A percentile compares a stretch with the other conserved stretches of the same genome.
These are phyloP conservation scores for Ilyonectria sp. DNA, from an alignment of 2,329 filamentous ascomycete genomes.

Conservation along the genomic window DNA sequence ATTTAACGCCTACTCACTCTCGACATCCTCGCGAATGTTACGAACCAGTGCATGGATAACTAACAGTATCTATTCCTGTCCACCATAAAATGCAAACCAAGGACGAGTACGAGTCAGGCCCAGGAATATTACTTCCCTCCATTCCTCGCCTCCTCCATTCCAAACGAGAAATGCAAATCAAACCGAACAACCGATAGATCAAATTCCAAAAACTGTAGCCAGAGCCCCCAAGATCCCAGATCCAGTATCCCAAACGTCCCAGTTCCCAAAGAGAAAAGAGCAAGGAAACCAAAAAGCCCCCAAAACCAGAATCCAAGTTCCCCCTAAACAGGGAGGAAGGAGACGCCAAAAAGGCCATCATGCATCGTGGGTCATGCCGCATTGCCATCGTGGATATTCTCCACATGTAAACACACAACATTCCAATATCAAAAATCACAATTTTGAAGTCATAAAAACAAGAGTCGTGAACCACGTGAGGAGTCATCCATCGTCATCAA, in stretches of 20 bases:
- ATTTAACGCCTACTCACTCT: no score
- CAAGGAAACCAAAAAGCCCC: neutral
- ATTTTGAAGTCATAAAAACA: constrained; percentile 34
- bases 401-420: constrained; percentile 38
- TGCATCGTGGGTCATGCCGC: constrained; percentile 41
- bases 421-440: constrained; percentile 28
- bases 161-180: neutral
- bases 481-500: constrained; percentile 35
- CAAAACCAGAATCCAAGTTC: constrained; percentile 4
- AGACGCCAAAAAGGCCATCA: constrained; percentile 25
- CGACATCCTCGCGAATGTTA: no score
- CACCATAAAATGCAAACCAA: neutral
- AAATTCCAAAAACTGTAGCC: neutral
- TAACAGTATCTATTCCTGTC: neutral
- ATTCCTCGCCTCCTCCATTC: neutral
- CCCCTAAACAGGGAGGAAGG: neutral
- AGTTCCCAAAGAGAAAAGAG: constrained; percentile 11
- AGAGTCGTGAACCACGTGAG: constrained; percentile 39
- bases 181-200: neutral
- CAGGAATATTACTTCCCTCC: no score
- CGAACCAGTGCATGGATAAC: neutral
- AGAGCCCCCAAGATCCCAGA: neutral
- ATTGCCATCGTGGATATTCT: constrained; percentile 43
- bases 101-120: neutral
- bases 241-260: constrained; percentile 10